A percentile compares a stretch with the other conserved stretches of the same genome.
These are phyloP conservation scores for Metschnikowia aberdeeniae DNA, from an alignment of 805 yeast genomes.

Conservation along the genomic window DNA sequence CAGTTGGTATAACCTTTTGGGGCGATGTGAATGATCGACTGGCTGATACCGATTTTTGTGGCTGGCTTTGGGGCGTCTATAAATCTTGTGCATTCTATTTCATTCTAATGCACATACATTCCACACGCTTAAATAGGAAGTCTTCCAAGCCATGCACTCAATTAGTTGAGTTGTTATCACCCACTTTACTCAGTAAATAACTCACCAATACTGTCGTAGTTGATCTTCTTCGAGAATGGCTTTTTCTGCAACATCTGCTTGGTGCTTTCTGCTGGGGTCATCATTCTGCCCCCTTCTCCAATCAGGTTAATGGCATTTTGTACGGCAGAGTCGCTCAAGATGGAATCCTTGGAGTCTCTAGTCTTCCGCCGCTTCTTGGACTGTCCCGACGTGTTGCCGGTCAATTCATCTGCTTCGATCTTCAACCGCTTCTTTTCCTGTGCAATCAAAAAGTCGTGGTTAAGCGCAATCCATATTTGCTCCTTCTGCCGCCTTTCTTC, in stretches of 20 bases:
- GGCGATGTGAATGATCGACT: too few relatives aligned
- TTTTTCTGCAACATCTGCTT: slow-evolving; percentile 71
- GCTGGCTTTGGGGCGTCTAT: too few relatives aligned
- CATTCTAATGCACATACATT: too few relatives aligned
- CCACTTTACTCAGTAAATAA: slow-evolving; percentile 24
- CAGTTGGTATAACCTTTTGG: not conserved
- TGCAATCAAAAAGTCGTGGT: slow-evolving; percentile 78
- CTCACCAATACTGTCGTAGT: slow-evolving; percentile 74
- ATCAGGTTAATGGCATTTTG: slow-evolving; percentile 34
- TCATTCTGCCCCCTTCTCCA: slow-evolving; percentile 38
- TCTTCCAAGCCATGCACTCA: too few relatives aligned
- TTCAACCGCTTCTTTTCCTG: slow-evolving; percentile 83
- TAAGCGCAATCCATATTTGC: slow-evolving; percentile 83
- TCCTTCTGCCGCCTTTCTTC: slow-evolving; percentile 75
- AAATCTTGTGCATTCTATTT: too few relatives aligned
- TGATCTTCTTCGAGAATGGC: slow-evolving; percentile 81
- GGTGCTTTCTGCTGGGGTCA: slow-evolving; percentile 75
- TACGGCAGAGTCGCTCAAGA: slow-evolving; percentile 27
- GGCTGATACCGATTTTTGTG: too few relatives aligned
- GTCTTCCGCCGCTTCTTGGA: slow-evolving; percentile 40
- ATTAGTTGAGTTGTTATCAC: not conserved
- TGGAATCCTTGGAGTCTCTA: slow-evolving; percentile 15
- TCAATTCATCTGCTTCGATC: slow-evolving; percentile 78
- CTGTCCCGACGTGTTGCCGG: slow-evolving; percentile 60
- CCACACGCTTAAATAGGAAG: too few relatives aligned